Evolutionary conservation across 2,329 filamentous ascomycete genomes (phyloP), one percentile per base, ranked within the genome.

Genomic region (Bipolaris sorokiniana): DNA sequence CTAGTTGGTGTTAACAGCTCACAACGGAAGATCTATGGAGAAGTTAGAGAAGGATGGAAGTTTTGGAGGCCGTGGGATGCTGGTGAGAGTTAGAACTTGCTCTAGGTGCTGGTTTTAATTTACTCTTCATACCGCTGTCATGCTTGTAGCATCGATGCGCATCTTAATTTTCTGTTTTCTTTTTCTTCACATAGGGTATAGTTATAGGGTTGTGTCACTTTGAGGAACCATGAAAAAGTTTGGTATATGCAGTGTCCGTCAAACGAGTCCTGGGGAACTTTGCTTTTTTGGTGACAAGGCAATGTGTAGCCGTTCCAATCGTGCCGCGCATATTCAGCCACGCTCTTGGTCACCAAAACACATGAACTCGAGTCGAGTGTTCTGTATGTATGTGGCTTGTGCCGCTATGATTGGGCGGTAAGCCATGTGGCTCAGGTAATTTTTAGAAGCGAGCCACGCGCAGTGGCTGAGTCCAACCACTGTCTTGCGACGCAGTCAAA

Each of bases 1-100:
- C 80, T 99, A 38, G 94, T 97, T 0, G 93, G 94, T 15, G 91
- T 96, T 1, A 65, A 58, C 23, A 68, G 69, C 49, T 63, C 65
- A 36, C 64, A 68, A 50, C 62, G 66, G 51, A 68, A 63, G 54
- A 56, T 59, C 5, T 65, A 66, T 15, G 61, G 64, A 40, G 73
- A 76, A 16, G 75, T 76, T 7, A 59, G 75, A 38, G 75, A 77
- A 57, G 75, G 75, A 2, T 77, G 75, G 75, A 76, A 71, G 60
- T 77, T 77, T 56, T 77, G 75, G 75, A 69, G 75, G 51, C 74
- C 75, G 10, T 77, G 73, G 73, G 69, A 74, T 48, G 51, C 59
- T 26, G 51, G 57, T 10, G 62, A 66, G 20, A 53, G 59, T 34
- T 64, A 44, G 33, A 41, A 4, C 16, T 41, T n/a, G 31, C 22